Evolutionary conservation across 306 rosid species (phyloP).

Genomic region (Datisca glomerata): DNA sequence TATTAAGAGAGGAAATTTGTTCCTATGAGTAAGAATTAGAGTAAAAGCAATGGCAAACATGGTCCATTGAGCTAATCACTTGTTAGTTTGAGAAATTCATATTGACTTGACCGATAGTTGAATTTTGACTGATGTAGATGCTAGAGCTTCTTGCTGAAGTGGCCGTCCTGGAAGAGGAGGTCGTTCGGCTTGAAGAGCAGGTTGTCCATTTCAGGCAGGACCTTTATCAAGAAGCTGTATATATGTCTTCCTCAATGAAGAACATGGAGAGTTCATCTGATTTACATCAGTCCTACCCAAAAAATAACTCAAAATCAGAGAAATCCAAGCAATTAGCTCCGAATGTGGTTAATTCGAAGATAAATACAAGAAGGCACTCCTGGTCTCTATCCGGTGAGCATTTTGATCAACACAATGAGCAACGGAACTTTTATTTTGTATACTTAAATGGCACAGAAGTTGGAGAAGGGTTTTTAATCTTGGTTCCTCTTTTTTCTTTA

Average conservation of each 20-base stretch:
- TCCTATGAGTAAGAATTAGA: too few relatives aligned
- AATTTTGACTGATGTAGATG: constrained; percentile 30
- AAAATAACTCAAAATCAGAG: constrained; percentile 17
- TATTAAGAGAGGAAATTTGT: too few relatives aligned
- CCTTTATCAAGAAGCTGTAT: constrained; percentile 67
- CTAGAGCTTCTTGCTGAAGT: constrained; percentile 87
- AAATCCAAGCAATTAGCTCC: constrained; percentile 27
- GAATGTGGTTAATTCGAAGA: constrained; percentile 13
- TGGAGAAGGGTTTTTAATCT: constrained; percentile 6
- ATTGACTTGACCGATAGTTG: too few relatives aligned
- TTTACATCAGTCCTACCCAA: constrained; percentile 13
- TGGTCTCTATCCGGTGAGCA: too few relatives aligned
- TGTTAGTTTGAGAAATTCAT: too few relatives aligned
- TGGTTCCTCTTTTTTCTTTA: constrained; percentile 10
- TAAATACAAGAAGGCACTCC: constrained; percentile 10
- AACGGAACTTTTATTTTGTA: background rate
- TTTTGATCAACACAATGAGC: background rate
- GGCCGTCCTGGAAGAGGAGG: constrained; percentile 94
- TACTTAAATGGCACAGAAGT: too few relatives aligned
- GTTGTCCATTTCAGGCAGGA: constrained; percentile 70
- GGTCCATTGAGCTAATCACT: background rate
- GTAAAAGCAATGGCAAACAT: background rate
- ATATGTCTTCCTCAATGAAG: constrained; percentile 54
- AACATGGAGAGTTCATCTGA: constrained; percentile 29
- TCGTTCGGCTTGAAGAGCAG: constrained; percentile 76